phyloP scores from a whole-genome alignment of 1,284 basidiomycete genomes.

The Porodaedalea pini region DNA sequence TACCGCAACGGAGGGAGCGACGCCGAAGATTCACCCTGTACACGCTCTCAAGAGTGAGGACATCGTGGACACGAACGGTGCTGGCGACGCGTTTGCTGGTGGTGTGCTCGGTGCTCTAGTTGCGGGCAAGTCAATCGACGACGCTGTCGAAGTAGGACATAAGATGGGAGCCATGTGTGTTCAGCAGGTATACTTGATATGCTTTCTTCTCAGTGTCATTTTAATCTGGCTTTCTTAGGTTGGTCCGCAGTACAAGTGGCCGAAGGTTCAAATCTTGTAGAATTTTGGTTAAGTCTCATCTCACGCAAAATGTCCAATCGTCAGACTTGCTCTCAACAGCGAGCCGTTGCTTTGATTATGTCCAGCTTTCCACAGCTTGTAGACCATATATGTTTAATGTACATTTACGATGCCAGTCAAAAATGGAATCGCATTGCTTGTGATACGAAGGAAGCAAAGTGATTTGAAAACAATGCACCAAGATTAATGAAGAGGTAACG shows the following conservation, averaged over 20 bases:
- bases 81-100: conserved; percentile 99
- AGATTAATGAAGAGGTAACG: not conserved
- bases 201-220: not conserved
- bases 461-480: not conserved
- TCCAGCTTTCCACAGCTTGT: conserved; percentile 19
- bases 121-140: conserved; percentile 75
- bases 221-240: conserved; percentile 40
- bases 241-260: conserved; percentile 77
- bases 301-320: conserved; percentile 4
- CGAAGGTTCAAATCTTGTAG: conserved; percentile 67
- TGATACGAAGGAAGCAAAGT: not conserved
- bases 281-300: not conserved
- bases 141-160: conserved; percentile 85
- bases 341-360: conserved; percentile 7
- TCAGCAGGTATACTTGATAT: conserved; percentile 53
- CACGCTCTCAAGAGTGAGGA: conserved; percentile 57
- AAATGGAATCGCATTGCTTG: too few species aligned
- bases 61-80: conserved; percentile 98
- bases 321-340: conserved; percentile 20
- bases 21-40: conserved; percentile 59
- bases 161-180: conserved; percentile 89
- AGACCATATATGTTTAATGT: conserved; percentile 8
- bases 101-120: conserved; percentile 90
- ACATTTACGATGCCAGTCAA: not conserved
- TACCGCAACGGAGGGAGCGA: conserved; percentile 52